Evolutionary conservation across 2,329 filamentous ascomycete species (phyloP), one percentile per base, ranked within the genome.

Genomic region (Aspergillus novofumigatus): DNA sequence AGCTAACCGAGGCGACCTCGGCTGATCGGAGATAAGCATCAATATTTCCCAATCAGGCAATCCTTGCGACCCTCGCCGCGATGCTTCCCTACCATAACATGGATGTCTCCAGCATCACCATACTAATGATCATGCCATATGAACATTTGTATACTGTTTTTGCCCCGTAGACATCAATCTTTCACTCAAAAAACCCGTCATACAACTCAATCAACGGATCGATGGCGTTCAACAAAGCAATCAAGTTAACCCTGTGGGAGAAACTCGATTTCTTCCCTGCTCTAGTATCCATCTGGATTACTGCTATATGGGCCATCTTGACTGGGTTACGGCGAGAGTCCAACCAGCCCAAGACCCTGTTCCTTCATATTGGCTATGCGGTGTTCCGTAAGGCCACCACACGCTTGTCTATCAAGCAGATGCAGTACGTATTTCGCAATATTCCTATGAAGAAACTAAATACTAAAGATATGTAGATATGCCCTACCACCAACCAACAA

Each of bases 331-430:
- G 63, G 59, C 70, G 69, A 17, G 64, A 63, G 11, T 60, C 67
- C 14, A 59, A 64, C 26, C 61, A 72, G 58, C 71, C 72, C 21
- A 66, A 66, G 21, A 65, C 67, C 3, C 58, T 70, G 53, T 59
- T 69, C 47, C 58, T 74, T 48, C 72, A 74, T 60, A 57, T 74
- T 32, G 70, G 70, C 28, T 74, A 74, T 64, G 69, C 72, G 1
- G 57, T 69, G 7, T 65, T 72, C 41, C 69, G 72, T 53, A 70
- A 72, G 56, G 57, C 64, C 2, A 73, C 69, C 0, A 42, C 58
- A 20, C 68, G 71, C 3, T 41, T 74, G 48, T 50, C 62, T 54
- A 21, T 51, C 48, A 52, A 56, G 32, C 72, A 74, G 54, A 62
- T 74, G 62, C 72, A 74, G 62, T 70, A 62, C 11, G 59, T 67